Evolutionary conservation across 768 basidiomycete species (phyloP).

Genomic region (Hypsizygus marmoreus): DNA sequence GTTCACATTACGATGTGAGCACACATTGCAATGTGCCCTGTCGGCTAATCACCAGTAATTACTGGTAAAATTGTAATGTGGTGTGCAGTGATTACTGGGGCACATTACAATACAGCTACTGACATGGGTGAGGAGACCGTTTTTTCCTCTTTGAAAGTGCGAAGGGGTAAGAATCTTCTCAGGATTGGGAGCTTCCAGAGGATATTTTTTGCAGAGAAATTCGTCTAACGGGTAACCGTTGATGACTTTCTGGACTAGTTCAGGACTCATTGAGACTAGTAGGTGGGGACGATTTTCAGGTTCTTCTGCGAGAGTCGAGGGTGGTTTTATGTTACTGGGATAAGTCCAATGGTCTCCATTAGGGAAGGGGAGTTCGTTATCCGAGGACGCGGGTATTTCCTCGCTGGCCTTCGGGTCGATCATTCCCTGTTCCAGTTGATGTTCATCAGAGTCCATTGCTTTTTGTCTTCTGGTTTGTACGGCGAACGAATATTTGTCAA

Average conservation of each 20-base stretch:
- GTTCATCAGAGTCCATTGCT: too few relatives aligned
- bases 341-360: neutral
- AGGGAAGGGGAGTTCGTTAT: neutral
- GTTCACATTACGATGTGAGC: too few relatives aligned
- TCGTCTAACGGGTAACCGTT: neutral
- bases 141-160: neutral
- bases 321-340: too few relatives aligned
- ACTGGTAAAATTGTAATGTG: too few relatives aligned
- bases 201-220: neutral
- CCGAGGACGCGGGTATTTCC: neutral
- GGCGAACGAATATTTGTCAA: constrained; percentile 11
- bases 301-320: too few relatives aligned
- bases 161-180: neutral
- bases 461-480: neutral
- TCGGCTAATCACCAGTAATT: too few relatives aligned
- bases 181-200: neutral
- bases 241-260: neutral
- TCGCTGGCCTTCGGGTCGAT: neutral
- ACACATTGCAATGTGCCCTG: too few relatives aligned
- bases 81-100: too few relatives aligned
- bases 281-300: too few relatives aligned
- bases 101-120: too few relatives aligned
- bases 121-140: too few relatives aligned
- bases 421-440: too few relatives aligned
- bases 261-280: neutral